These are phyloP conservation scores for Onygenales sp. DNA, from an alignment of 2,329 filamentous ascomycete species.

Conservation along the genomic window DNA sequence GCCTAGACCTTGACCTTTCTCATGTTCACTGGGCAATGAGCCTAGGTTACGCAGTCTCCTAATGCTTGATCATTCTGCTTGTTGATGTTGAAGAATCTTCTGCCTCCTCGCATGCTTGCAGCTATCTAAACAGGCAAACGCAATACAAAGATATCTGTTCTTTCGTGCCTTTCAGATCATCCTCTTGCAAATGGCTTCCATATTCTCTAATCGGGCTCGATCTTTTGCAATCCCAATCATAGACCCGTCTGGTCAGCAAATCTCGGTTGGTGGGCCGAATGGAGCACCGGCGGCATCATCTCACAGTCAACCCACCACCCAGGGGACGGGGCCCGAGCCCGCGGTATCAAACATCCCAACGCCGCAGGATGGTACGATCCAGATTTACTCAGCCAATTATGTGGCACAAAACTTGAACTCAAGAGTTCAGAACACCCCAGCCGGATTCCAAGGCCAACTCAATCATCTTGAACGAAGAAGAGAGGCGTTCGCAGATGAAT, in stretches of 20 bases:
- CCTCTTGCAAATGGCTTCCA: not conserved
- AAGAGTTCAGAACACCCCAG: not conserved
- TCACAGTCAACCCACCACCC: not conserved
- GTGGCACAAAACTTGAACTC: not conserved
- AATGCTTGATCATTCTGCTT: not conserved
- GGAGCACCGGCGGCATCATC: not conserved
- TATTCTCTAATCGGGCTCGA: not conserved
- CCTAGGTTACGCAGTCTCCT: not conserved
- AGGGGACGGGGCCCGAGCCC: not conserved
- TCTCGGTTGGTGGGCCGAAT: not conserved
- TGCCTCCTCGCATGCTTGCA: not conserved
- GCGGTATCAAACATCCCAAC: not conserved
- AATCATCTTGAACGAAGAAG: constrained; percentile 1
- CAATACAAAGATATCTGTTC: not conserved
- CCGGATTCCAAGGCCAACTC: not conserved
- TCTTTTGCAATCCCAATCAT: constrained; percentile 1
- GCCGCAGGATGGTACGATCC: not conserved
- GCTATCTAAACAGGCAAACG: not conserved
- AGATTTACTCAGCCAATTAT: not conserved
- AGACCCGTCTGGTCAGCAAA: not conserved
- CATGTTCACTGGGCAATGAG: not conserved
- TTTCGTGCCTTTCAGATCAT: not conserved
- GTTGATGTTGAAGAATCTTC: not conserved
- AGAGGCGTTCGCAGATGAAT: not conserved
- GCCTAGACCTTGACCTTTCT: not conserved